Conservation (phyloP, 148 eudicot species). For the Spergularia marina region DNA sequence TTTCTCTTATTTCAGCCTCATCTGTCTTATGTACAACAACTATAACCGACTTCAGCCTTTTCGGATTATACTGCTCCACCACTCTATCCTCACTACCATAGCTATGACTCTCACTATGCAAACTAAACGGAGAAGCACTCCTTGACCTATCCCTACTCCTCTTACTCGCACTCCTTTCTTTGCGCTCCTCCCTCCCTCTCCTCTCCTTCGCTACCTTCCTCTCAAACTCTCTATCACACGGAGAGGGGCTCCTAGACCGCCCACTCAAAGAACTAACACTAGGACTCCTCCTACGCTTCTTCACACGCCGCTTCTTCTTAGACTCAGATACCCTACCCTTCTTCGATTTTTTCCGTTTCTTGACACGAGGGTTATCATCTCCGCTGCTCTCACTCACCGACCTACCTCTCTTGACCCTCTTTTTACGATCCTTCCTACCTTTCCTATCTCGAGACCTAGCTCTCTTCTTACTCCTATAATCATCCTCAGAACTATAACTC, state of each 20-base stretch:
- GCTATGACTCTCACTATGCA: slow-evolving; percentile 29
- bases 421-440: slow-evolving; percentile 42
- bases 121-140: slow-evolving; percentile 43
- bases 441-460: slow-evolving; percentile 45
- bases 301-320: slow-evolving; percentile 44
- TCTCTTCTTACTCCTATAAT: slow-evolving; percentile 33
- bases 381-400: slow-evolving; percentile 34
- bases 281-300: slow-evolving; percentile 51
- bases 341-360: slow-evolving; percentile 48
- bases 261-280: slow-evolving; percentile 49
- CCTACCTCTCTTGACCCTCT: slow-evolving; percentile 40
- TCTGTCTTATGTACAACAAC: slow-evolving; percentile 33
- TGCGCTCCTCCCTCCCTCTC: slow-evolving; percentile 27
- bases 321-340: slow-evolving; percentile 34
- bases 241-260: slow-evolving; percentile 44
- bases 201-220: slow-evolving; percentile 32
- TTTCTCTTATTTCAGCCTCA: slow-evolving; percentile 31
- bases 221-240: slow-evolving; percentile 27
- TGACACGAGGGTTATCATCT: slow-evolving; percentile 37
- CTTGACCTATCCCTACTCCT: slow-evolving; percentile 29
- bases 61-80: slow-evolving; percentile 32
- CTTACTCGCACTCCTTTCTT: slow-evolving; percentile 28
- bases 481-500: slow-evolving; percentile 36
- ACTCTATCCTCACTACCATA: slow-evolving; percentile 30
- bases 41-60: slow-evolving; percentile 74